Conservation (phyloP, 305 asterid species). For the Fraxinus sp. region DNA sequence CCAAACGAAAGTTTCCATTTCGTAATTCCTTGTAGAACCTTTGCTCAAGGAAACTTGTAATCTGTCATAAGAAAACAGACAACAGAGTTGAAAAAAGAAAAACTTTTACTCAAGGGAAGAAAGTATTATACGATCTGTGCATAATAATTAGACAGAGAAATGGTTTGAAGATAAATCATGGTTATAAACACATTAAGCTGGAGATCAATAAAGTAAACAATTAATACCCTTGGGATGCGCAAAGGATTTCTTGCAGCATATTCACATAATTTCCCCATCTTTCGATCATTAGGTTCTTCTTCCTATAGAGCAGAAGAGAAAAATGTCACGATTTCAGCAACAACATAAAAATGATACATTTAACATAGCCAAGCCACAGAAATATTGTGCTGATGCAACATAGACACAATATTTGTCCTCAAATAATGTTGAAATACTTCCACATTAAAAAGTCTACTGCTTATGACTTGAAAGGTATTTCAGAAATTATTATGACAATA, state of each 20-base stretch:
- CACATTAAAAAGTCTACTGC: neutral
- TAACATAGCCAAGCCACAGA: slow-evolving; percentile 16
- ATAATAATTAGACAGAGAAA: neutral
- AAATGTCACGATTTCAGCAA: slow-evolving; percentile 17
- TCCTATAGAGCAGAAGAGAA: slow-evolving; percentile 47
- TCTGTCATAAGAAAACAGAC: slow-evolving; percentile 49
- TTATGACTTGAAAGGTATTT: neutral
- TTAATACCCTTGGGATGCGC: slow-evolving; percentile 90
- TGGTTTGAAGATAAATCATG: neutral
- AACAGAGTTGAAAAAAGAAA: slow-evolving; percentile 11
- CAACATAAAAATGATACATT: neutral
- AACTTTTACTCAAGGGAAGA: neutral
- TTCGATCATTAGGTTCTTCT: slow-evolving; percentile 93
- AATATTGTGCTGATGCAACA: neutral
- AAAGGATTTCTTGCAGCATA: slow-evolving; percentile 90
- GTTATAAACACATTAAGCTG: neutral
- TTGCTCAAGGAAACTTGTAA: slow-evolving; percentile 83
- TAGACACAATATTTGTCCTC: neutral
- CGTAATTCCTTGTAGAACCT: slow-evolving; percentile 96
- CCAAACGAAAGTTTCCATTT: slow-evolving; percentile 65
- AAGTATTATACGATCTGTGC: neutral
- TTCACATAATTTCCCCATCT: slow-evolving; percentile 90
- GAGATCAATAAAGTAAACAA: neutral
- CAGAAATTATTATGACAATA: neutral
- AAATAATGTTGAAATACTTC: neutral